These are phyloP conservation scores for Termitomyces bulborhizus DNA, from an alignment of 768 basidiomycete genomes.

Conservation along the genomic window DNA sequence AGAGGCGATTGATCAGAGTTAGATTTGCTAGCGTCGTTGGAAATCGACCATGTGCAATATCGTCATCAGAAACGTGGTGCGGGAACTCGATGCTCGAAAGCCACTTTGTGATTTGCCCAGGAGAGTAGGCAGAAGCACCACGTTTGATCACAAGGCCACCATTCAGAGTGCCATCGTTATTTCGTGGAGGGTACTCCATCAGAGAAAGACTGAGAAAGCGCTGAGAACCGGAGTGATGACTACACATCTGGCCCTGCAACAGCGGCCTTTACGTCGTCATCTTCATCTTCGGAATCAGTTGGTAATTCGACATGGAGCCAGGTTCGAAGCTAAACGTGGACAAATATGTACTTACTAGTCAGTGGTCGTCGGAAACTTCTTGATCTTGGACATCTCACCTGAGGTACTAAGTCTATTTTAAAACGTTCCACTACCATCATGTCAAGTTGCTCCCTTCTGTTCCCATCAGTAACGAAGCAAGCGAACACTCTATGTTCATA, in stretches of 20 bases:
- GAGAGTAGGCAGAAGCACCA: constrained; percentile 2
- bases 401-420: neutral
- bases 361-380: no score
- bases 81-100: constrained; percentile 8
- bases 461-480: no score
- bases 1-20: constrained; percentile 7
- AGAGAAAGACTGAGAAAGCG: neutral
- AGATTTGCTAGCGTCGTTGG: constrained; percentile 11
- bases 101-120: constrained; percentile 1
- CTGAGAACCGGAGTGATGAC: no score
- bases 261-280: neutral
- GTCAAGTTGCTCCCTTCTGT: neutral
- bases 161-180: constrained; percentile 2
- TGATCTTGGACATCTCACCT: no score
- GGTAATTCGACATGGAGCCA: no score
- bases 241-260: neutral
- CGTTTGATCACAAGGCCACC: neutral
- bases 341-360: no score
- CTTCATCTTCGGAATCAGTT: neutral
- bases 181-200: neutral
- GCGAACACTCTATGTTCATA: no score
- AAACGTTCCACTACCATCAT: neutral
- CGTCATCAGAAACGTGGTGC: constrained; percentile 5
- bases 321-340: no score
- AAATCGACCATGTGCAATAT: constrained; percentile 7